Base-by-base conservation (phyloP, 2,329 filamentous ascomycete species). In the Fusarium fracticaudum region DNA sequence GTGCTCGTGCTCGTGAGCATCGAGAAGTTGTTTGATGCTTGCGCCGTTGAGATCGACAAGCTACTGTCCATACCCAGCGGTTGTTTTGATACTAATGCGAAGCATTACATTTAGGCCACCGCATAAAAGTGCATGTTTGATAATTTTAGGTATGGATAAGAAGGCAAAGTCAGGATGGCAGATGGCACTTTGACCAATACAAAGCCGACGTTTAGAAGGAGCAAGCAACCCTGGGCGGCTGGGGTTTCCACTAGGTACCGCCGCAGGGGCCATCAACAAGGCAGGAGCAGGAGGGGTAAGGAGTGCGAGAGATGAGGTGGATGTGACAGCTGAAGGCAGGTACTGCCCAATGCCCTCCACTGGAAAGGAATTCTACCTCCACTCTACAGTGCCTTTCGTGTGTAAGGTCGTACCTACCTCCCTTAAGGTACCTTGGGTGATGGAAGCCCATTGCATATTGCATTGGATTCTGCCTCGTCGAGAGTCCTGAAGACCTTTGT, bases 21-120 rank as follows among this genome's bases (percentile, higher is more conserved):
- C 57, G 31, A 55, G 43, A 40, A 44, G 60, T 40, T 60, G 69
- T 58, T 69, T 58, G 29, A 60, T 59, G 40, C 50, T 73, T 67
- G 43, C 38, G 62, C 41, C n/a, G 41, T 48, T 61, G 44, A 69
- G 64, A 64, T 69, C 53, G 47, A 24, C 64, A 66, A 47, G 41
- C 54, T 43, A 33, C 31, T 18, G 38, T 13, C 13, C 22, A 51
- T 20, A 45, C 22, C 38, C 44, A 45, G 60, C 33, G 40, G 40
- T 55, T 45, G 64, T 26, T n/a, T 37, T 62, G 41, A 54, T 69
- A 51, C 60, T 64, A 69, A 74, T 69, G 72, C 64, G 38, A 69
- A 51, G 64, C 72, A 75, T 74, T 59, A 33, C 26, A 31, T 67
- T 53, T 60, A 58, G 68, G 71, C 67, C 69, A 24, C 60, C 55